These are phyloP conservation scores for Termitomyces sp. DNA, from an alignment of 768 basidiomycete species.

Conservation along the genomic window DNA sequence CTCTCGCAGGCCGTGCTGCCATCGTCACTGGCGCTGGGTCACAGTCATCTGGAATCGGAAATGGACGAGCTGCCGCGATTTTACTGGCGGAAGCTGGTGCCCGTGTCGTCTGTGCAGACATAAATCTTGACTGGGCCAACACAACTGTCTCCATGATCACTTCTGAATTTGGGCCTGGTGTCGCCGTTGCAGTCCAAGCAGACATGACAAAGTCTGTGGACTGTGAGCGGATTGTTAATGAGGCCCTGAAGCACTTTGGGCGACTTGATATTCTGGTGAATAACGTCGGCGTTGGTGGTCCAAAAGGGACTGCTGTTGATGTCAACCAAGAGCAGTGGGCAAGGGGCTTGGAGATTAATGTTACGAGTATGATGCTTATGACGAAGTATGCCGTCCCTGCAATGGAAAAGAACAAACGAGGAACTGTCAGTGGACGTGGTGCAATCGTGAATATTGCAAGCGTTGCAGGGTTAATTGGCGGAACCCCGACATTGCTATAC, in stretches of 20 bases:
- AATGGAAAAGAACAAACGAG: conserved; percentile 29
- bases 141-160: conserved; percentile 33
- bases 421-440: conserved; percentile 26
- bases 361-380: conserved; percentile 41
- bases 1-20: conserved; percentile 27
- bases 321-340: conserved; percentile 30
- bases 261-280: conserved; percentile 37
- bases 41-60: conserved; percentile 32
- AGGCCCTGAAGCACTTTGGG: conserved; percentile 27
- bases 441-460: conserved; percentile 36
- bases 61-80: conserved; percentile 35
- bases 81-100: conserved; percentile 37
- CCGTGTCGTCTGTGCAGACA: conserved; percentile 29
- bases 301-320: conserved; percentile 31
- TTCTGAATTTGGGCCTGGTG: conserved; percentile 27
- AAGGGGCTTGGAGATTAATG: conserved; percentile 30
- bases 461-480: conserved; percentile 31
- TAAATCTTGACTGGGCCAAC: conserved; percentile 29
- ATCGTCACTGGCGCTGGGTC: conserved; percentile 40
- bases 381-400: conserved; percentile 35
- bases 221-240: conserved; percentile 30
- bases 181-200: conserved; percentile 25
- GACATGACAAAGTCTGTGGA: conserved; percentile 30
- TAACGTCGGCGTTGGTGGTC: conserved; percentile 35
- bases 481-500: conserved; percentile 33